Conservation (phyloP, 768 basidiomycete genomes). For the Pulveroboletus sp. region DNA sequence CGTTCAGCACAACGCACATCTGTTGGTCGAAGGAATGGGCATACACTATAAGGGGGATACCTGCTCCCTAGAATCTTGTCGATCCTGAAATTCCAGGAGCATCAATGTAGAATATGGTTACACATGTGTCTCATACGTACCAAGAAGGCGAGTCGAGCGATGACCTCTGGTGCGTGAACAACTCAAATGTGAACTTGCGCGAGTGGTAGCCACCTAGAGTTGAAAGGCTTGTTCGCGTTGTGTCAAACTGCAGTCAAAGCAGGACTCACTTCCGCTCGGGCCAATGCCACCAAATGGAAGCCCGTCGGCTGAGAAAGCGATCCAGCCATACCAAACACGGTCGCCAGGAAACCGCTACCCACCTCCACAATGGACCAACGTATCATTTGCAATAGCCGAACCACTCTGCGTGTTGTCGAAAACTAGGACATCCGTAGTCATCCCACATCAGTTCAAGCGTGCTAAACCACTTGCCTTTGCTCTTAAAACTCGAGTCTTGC, state of each 20-base stretch:
- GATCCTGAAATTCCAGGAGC: conserved; percentile 10
- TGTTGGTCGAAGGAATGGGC: neutral
- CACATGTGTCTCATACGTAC: conserved; percentile 6
- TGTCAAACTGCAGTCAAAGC: neutral
- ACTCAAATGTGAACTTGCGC: conserved; percentile 70
- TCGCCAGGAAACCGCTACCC: conserved; percentile 9
- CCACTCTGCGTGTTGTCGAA: conserved; percentile 70
- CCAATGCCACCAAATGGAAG: conserved; percentile 76
- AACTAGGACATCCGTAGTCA: conserved; percentile 37
- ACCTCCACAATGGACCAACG: conserved; percentile 57
- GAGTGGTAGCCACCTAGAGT: conserved; percentile 60
- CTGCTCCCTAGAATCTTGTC: conserved; percentile 25
- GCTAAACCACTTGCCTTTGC: conserved; percentile 44
- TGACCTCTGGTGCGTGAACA: conserved; percentile 70
- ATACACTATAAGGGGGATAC: conserved; percentile 28
- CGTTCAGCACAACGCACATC: neutral
- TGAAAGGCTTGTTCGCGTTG: neutral
- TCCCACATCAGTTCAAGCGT: neutral
- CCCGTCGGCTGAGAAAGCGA: conserved; percentile 41
- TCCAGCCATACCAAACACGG: neutral
- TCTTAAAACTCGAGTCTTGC: conserved; percentile 50
- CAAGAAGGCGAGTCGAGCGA: conserved; percentile 42
- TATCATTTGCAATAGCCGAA: conserved; percentile 64
- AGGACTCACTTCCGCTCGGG: conserved; percentile 59
- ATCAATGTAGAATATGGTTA: neutral